Conservation (phyloP, 345 rosid genomes). For the Syzygium aqueum region DNA sequence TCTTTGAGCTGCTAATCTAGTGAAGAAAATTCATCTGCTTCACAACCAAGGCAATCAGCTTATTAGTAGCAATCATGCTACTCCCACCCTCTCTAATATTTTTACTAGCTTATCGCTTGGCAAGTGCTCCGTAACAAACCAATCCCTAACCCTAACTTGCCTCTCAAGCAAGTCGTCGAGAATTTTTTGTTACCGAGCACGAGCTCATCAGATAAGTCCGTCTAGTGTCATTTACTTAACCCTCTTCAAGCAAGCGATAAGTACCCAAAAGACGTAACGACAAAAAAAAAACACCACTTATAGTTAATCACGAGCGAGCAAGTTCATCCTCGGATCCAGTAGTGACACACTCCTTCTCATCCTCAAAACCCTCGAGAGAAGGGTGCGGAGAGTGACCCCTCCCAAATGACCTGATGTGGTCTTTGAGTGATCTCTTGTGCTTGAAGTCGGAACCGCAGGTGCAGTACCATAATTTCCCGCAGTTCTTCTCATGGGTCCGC, state of each 20-base stretch:
- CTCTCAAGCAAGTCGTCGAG: constrained; percentile 12
- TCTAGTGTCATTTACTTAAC: background rate
- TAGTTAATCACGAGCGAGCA: constrained; percentile 1
- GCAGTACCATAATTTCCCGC: constrained; percentile 98
- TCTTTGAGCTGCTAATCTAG: background rate
- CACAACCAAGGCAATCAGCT: constrained; percentile 27
- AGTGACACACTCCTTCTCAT: constrained; percentile 52
- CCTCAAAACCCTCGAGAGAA: constrained; percentile 49
- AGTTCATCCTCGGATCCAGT: constrained; percentile 45
- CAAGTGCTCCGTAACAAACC: constrained; percentile 71
- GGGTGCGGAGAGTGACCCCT: constrained; percentile 90
- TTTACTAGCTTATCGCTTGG: constrained; percentile 8
- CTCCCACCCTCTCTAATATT: background rate
- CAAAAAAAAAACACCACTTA: background rate
- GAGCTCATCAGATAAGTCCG: constrained; percentile 20
- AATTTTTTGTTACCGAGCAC: constrained; percentile 74
- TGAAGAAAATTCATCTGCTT: constrained; percentile 64
- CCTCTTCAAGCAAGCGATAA: constrained; percentile 1
- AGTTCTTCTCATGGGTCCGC: constrained; percentile 97
- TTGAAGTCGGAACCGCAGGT: constrained; percentile 96
- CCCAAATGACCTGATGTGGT: constrained; percentile 90
- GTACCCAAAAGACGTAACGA: background rate
- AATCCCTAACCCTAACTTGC: constrained; percentile 20
- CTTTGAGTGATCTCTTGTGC: constrained; percentile 96
- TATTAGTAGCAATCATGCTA: constrained; percentile 7